phyloP scores from a whole-genome alignment of 2,329 filamentous ascomycete species.

The Monosporascus sp. region DNA sequence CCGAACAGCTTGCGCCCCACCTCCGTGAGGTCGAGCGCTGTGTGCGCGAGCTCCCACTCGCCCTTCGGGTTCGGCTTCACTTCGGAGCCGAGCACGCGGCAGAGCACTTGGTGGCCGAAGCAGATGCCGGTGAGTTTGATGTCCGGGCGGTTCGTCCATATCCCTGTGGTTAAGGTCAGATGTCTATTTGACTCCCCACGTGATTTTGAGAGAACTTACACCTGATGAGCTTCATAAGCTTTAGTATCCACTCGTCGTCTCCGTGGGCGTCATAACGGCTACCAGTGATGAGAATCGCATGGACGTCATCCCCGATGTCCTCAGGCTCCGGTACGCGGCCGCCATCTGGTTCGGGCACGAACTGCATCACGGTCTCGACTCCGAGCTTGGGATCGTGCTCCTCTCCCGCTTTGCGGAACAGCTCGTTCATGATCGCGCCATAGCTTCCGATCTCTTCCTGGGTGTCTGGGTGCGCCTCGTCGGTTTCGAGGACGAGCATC shows the following conservation, averaged over 20 bases:
- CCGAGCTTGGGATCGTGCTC: constrained; percentile 47
- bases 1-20: constrained; percentile 66
- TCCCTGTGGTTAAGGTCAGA: constrained; percentile 25
- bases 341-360: constrained; percentile 44
- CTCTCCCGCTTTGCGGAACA: constrained; percentile 45
- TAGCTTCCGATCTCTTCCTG: constrained; percentile 44
- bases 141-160: constrained; percentile 45
- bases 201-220: constrained; percentile 20
- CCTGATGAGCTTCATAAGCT: constrained; percentile 54
- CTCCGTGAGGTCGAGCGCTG: constrained; percentile 55
- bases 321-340: constrained; percentile 40
- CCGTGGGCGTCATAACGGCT: constrained; percentile 66
- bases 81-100: constrained; percentile 62
- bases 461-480: constrained; percentile 48
- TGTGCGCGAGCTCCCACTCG: constrained; percentile 69
- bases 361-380: constrained; percentile 49
- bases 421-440: constrained; percentile 45
- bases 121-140: constrained; percentile 67
- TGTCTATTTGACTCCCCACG: too few relatives aligned
- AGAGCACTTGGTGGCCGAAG: constrained; percentile 77
- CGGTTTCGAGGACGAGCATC: constrained; percentile 53
- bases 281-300: constrained; percentile 71
- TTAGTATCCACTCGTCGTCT: constrained; percentile 66
- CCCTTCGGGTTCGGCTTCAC: constrained; percentile 59
- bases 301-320: constrained; percentile 52